A percentile compares a stretch with the other conserved stretches of the same genome.
These are phyloP conservation scores for Fusarium liriodendri DNA, from an alignment of 2,329 filamentous ascomycete genomes.

Conservation along the genomic window DNA sequence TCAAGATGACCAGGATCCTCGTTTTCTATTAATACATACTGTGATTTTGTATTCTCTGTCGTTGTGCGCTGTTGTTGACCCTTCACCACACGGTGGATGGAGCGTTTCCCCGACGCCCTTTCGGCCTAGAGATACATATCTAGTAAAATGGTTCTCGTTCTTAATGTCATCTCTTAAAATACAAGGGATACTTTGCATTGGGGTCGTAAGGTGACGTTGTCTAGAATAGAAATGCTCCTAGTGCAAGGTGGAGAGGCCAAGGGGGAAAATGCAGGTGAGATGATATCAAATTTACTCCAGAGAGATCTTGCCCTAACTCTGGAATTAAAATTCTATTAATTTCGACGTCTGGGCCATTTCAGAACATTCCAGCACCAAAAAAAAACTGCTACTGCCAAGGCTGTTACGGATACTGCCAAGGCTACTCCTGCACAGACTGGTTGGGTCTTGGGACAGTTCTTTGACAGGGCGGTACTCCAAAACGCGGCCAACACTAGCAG, in stretches of 20 bases:
- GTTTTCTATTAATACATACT: background rate
- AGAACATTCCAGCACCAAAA: background rate
- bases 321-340: background rate
- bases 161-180: background rate
- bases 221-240: background rate
- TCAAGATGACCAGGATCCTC: background rate
- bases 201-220: background rate
- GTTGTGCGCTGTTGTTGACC: background rate
- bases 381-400: background rate
- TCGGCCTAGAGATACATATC: background rate
- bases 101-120: background rate
- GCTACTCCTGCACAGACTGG: background rate
- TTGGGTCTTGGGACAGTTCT: background rate
- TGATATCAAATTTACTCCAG: background rate
- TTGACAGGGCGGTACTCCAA: background rate
- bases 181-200: background rate
- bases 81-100: background rate
- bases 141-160: background rate
- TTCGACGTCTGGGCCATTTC: background rate
- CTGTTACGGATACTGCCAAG: background rate
- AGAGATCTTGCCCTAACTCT: background rate
- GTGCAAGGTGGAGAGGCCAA: background rate
- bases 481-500: background rate
- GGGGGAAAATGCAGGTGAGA: background rate
- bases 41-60: background rate